These are phyloP conservation scores for Monosporascus sp. DNA, from an alignment of 2,329 filamentous ascomycete species.

Conservation along the genomic window DNA sequence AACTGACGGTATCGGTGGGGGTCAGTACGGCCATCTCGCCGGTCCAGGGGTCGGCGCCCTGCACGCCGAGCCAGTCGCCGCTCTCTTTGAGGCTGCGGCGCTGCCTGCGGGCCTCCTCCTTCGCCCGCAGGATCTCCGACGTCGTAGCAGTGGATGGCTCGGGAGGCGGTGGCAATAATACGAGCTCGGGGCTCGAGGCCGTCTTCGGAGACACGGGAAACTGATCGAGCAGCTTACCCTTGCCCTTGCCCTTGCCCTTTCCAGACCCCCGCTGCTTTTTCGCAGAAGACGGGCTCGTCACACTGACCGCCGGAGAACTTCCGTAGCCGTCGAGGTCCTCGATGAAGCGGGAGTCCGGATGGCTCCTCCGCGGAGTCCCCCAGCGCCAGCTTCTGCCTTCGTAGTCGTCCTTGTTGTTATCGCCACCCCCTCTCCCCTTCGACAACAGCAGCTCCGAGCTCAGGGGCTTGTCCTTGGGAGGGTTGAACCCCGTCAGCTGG, in stretches of 20 bases:
- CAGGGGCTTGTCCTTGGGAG: slow-evolving; percentile 15
- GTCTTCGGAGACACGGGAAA: no score
- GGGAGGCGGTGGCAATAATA: background rate
- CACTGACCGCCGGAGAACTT: no score
- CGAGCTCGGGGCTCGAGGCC: no score
- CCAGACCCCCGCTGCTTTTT: background rate
- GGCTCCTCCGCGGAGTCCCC: background rate
- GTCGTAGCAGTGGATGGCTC: slow-evolving; percentile 7
- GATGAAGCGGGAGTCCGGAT: background rate
- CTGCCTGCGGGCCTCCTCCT: slow-evolving; percentile 30
- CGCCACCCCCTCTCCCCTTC: background rate
- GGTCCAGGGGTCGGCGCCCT: slow-evolving; percentile 52
- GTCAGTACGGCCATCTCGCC: slow-evolving; percentile 47
- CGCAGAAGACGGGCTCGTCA: no score
- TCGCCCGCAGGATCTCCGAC: slow-evolving; percentile 15
- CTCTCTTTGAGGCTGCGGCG: slow-evolving; percentile 45
- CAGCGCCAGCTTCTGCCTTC: background rate
- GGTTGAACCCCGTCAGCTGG: slow-evolving; percentile 21
- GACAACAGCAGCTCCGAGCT: no score
- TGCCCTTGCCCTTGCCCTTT: background rate
- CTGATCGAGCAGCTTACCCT: background rate
- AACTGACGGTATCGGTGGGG: slow-evolving; percentile 38
- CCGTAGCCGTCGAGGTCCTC: no score
- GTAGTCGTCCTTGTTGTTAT: background rate
- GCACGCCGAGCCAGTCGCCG: slow-evolving; percentile 54